Conservation (phyloP, 169 alveolate genomes). For the Amoebophrya sp. region DNA sequence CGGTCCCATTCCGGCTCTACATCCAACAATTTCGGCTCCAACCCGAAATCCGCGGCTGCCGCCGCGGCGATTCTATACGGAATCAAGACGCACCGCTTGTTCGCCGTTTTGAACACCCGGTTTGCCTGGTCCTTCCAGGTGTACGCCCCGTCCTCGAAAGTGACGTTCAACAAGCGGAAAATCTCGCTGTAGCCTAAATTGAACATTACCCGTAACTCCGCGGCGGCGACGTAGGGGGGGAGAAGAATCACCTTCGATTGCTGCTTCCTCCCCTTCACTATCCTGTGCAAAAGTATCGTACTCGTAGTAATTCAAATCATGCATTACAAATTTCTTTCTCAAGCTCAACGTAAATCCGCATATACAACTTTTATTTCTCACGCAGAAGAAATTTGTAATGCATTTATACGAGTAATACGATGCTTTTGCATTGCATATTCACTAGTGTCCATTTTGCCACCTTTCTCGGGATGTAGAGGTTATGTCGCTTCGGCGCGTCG, state of each 20-base stretch:
- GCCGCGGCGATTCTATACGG: constrained; percentile 20
- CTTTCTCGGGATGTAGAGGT: background rate
- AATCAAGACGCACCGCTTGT: constrained; percentile 39
- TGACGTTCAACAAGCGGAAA: constrained; percentile 55
- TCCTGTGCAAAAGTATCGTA: too few relatives aligned
- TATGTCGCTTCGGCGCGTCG: too few relatives aligned
- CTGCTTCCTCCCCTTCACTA: background rate
- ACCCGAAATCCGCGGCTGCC: constrained; percentile 25
- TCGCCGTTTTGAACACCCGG: constrained; percentile 55
- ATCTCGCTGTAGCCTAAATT: background rate
- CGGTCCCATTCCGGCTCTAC: constrained; percentile 37
- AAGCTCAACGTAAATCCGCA: too few relatives aligned
- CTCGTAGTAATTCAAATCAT: too few relatives aligned
- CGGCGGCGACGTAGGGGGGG: constrained; percentile 27
- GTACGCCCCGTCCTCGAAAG: constrained; percentile 53
- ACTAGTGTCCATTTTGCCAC: background rate
- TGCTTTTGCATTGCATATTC: too few relatives aligned
- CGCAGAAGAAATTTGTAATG: too few relatives aligned
- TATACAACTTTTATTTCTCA: too few relatives aligned
- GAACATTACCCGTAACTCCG: constrained; percentile 29
- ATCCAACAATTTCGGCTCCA: constrained; percentile 31
- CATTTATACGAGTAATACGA: too few relatives aligned
- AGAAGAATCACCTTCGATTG: background rate
- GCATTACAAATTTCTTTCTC: too few relatives aligned
- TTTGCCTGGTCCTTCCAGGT: constrained; percentile 62